These are phyloP conservation scores for Saxophila tyrrhenica DNA, from an alignment of 495 filamentous ascomycete genomes.

Conservation along the genomic window DNA sequence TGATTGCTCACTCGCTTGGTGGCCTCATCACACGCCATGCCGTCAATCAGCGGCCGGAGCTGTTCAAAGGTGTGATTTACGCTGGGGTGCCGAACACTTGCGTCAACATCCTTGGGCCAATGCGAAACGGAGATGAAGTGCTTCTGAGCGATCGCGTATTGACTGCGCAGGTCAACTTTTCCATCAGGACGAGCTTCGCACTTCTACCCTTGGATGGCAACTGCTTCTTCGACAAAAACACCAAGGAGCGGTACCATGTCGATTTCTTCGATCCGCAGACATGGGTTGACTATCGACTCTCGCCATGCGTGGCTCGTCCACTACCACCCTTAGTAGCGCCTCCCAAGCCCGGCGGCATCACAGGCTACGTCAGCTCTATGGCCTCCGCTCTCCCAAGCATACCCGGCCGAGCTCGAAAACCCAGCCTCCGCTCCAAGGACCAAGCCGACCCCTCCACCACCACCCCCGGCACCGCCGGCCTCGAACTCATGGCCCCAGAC, in stretches of 20 bases:
- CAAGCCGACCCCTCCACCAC: not conserved
- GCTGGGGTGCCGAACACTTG: conserved; percentile 77
- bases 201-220: conserved; percentile 79
- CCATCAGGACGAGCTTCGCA: conserved; percentile 72
- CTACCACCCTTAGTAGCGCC: conserved; percentile 34
- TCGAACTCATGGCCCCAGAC: conserved; percentile 10
- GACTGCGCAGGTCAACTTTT: conserved; percentile 91
- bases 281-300: conserved; percentile 71
- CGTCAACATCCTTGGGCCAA: conserved; percentile 80
- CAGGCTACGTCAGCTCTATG: conserved; percentile 39
- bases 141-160: conserved; percentile 81
- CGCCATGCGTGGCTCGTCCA: conserved; percentile 59
- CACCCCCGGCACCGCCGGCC: not conserved
- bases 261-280: conserved; percentile 73
- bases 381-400: conserved; percentile 23
- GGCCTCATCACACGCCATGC: conserved; percentile 84
- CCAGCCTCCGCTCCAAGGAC: not conserved
- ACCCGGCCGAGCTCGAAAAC: conserved; percentile 20
- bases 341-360: conserved; percentile 22
- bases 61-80: conserved; percentile 79
- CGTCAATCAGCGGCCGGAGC: conserved; percentile 74
- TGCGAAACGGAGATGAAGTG: conserved; percentile 85
- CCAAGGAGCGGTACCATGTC: conserved; percentile 67
- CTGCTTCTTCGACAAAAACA: conserved; percentile 78
- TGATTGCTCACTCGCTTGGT: conserved; percentile 84